Base-by-base conservation (phyloP, 345 rosid species). In the Aquilaria malaccensis region DNA sequence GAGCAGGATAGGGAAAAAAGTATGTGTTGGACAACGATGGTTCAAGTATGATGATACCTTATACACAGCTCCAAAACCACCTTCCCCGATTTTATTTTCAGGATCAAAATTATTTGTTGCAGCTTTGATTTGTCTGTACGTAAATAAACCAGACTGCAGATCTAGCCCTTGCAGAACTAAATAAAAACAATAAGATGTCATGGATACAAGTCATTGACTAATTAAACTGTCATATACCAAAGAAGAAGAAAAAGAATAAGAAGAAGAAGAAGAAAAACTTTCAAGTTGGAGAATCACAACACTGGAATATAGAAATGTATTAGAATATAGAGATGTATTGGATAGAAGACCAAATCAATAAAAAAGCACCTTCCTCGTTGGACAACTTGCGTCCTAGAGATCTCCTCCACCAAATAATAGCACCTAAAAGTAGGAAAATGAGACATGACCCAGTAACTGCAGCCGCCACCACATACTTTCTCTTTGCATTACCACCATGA, bases 21-120 rank as follows among this genome's bases (percentile, higher is more conserved):
- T 4, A 37, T 3, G 4, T 37, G 7, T 1, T 37, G 7, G 7
- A 37, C 43, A 3, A 37, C 7, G 7, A 37, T 37, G 2, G 4
- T 37, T 37, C 43, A 3, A 37, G 43, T 37, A 4, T 9, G 43
- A 37, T 5, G 43, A 37, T 56, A 76, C 84, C 77, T 80, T 80
- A 66, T 71, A 80, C 37, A 80, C 81, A 54, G 79, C 43, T 31
- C 84, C 84, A 62, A 80, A 80, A 63, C 84, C 84, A 12, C 84
- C 84, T 70, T 80, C 79, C 46, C 84, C 81, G 22, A 80, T 31
- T 70, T 76, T 80, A 60, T 80, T 76, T 58, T 66, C 70, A 30
- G 67, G 13, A 33, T 65, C 61, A 13, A 80, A 80, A 69, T 74
- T 59, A 49, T 74, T 43, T 10, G 81, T 80, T 6, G 84, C 81